phyloP scores from a whole-genome alignment of 2,329 filamentous ascomycete species.

The Zopfia rhizophila region DNA sequence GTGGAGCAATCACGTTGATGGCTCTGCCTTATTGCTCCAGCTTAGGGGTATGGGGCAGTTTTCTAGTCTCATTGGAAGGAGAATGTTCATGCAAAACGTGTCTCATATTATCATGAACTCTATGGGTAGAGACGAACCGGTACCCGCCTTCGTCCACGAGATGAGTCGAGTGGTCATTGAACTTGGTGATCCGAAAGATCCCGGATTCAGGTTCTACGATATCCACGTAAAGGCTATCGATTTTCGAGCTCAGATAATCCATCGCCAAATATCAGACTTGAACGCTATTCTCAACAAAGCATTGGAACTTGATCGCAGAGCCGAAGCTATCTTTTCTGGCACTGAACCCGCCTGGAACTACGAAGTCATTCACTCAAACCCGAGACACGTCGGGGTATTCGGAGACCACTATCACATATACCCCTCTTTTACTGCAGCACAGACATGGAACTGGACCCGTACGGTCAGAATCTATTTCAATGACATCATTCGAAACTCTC shows the following conservation, averaged over 20 bases:
- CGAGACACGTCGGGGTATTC: constrained; percentile 30
- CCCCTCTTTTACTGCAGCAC: constrained; percentile 33
- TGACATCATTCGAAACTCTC: constrained; percentile 45
- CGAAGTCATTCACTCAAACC: constrained; percentile 25
- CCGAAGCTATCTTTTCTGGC: constrained; percentile 31
- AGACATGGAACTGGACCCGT: constrained; percentile 48
- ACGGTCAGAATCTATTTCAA: constrained; percentile 47
- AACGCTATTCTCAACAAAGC: constrained; percentile 35
- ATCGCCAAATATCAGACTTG: constrained; percentile 25
- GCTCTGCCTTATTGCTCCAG: constrained; percentile 43
- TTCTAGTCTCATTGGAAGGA: constrained; percentile 36
- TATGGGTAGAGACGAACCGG: constrained; percentile 32
- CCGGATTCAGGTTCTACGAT: constrained; percentile 40
- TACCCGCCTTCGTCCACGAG: constrained; percentile 38
- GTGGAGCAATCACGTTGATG: constrained; percentile 50
- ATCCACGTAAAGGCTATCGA: constrained; percentile 39
- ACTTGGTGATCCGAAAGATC: constrained; percentile 33
- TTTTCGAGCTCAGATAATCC: constrained; percentile 38
- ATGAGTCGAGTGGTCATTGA: constrained; percentile 36
- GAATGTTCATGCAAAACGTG: constrained; percentile 46
- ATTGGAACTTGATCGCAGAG: constrained; percentile 35
- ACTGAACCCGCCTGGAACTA: constrained; percentile 35
- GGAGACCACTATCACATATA: constrained; percentile 46
- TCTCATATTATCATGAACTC: constrained; percentile 41
- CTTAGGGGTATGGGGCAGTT: constrained; percentile 45